Conservation (phyloP, 495 filamentous ascomycete species). For the Hypomontagnella submonticulosa region DNA sequence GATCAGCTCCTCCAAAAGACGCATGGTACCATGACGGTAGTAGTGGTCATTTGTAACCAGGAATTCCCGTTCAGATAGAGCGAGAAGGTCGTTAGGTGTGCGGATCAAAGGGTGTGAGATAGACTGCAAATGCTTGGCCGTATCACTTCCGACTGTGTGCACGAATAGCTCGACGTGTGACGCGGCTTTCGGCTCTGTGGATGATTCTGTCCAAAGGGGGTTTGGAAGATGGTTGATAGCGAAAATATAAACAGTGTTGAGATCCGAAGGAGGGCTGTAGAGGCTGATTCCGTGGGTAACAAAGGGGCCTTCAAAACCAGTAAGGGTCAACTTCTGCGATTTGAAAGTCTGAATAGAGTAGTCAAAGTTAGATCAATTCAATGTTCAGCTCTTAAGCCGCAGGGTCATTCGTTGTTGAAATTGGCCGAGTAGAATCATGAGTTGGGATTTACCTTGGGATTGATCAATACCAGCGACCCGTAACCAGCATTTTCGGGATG, state of each 20-base stretch:
- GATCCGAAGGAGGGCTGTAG: slow-evolving; percentile 55
- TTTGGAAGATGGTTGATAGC: slow-evolving; percentile 69
- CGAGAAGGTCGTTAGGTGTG: slow-evolving; percentile 71
- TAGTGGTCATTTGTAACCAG: slow-evolving; percentile 72
- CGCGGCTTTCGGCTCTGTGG: slow-evolving; percentile 48
- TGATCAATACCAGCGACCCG: slow-evolving; percentile 53
- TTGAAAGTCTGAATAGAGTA: slow-evolving; percentile 58
- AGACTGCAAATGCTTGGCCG: slow-evolving; percentile 54
- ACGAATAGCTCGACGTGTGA: slow-evolving; percentile 71
- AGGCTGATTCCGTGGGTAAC: slow-evolving; percentile 71
- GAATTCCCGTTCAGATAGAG: slow-evolving; percentile 59
- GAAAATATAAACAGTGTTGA: slow-evolving; percentile 67
- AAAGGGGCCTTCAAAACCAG: slow-evolving; percentile 65
- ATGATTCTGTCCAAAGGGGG: slow-evolving; percentile 46
- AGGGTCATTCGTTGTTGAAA: neutral
- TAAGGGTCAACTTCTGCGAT: slow-evolving; percentile 58
- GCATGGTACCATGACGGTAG: slow-evolving; percentile 60
- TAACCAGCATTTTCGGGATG: slow-evolving; percentile 27
- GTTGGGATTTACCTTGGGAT: slow-evolving; percentile 56
- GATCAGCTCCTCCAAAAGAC: slow-evolving; percentile 54
- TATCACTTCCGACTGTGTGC: slow-evolving; percentile 54
- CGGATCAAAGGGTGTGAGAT: slow-evolving; percentile 60
- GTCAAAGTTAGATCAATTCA: slow-evolving; percentile 4
- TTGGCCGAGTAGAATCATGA: neutral
- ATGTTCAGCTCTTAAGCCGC: neutral